Base-by-base conservation (phyloP, 306 rosid species). In the Vigna hirtella region DNA sequence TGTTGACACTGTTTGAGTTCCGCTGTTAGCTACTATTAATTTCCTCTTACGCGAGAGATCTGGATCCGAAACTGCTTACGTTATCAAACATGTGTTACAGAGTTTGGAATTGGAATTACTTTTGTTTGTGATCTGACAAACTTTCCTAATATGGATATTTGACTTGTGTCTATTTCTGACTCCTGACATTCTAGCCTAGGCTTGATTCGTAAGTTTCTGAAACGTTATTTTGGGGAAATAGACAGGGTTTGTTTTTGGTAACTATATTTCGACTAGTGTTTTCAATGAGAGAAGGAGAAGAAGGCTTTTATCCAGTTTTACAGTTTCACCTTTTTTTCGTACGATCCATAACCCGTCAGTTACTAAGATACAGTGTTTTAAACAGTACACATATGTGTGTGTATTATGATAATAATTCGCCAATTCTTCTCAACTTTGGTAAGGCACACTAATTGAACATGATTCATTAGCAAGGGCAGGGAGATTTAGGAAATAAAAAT, bases 101-200 rank as follows among this genome's bases (percentile, higher is more conserved):
- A 68, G 64, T 62, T 57, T 82, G 36, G 49, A 74, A 22, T 57
- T 82, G 36, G 28, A 79, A n/a, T 43, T 52, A 3, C 63, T 66
- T 76, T 85, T 75, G 71, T 76, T 85, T 72, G 67, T 79, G 85
- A 85, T 81, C 86, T 65, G 77, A 79, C 36, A 62, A 70, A 50
- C 15, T 70, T 66, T 48, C 72, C 64, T 16, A 72, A 76, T 82
- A 85, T 55, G 48, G 83, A 68, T 40, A 70, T 64, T 61, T 85
- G 66, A 45, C 67, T 74, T 47, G 28, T 17, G 48, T 70, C 82
- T 47, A 42, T 80, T 55, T 73, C 57, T 62, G 73, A 72, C 15
- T 48, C 58, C 26, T 18, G 30, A 34, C 72, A 45, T 11, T 81
- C 42, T 80, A 49, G 53, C 34, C 49, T 78, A 58, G 53, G 53